A percentile compares a stretch with the other conserved stretches of the same genome.
Conservation (phyloP, 441 rosid genomes). For the Populus hybrid region DNA sequence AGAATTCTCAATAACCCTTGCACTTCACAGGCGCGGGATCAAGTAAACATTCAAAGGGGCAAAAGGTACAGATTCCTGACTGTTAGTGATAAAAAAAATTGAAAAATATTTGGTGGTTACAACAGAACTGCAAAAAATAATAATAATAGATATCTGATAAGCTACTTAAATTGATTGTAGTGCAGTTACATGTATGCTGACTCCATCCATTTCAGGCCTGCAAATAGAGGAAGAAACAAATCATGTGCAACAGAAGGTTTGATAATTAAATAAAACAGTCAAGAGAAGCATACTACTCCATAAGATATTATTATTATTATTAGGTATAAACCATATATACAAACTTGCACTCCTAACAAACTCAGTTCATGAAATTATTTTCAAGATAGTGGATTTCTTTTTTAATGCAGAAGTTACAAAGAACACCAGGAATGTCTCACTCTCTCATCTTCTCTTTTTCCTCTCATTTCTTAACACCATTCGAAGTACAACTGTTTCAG, state of each 20-base stretch:
- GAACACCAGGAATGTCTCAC: not conserved
- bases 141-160: not conserved
- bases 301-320: no score
- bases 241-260: not conserved
- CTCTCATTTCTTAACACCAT: no score
- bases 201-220: constrained; percentile 31
- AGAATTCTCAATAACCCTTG: constrained; percentile 1
- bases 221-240: not conserved
- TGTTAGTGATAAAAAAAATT: not conserved
- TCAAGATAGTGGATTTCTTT: not conserved
- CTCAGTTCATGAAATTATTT: no score
- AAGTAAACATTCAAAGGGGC: not conserved
- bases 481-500: no score
- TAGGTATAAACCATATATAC: no score
- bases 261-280: not conserved
- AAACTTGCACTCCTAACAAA: not conserved
- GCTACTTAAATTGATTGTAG: constrained; percentile 8
- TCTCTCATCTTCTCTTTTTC: no score
- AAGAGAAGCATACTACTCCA: not conserved
- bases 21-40: not conserved
- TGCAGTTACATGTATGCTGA: constrained; percentile 2
- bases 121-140: not conserved
- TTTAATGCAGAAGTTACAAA: not conserved
- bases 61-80: not conserved
- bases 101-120: constrained; percentile 1